Conservation (phyloP, 2,329 filamentous ascomycete species). For the Sporothrix pallida region DNA sequence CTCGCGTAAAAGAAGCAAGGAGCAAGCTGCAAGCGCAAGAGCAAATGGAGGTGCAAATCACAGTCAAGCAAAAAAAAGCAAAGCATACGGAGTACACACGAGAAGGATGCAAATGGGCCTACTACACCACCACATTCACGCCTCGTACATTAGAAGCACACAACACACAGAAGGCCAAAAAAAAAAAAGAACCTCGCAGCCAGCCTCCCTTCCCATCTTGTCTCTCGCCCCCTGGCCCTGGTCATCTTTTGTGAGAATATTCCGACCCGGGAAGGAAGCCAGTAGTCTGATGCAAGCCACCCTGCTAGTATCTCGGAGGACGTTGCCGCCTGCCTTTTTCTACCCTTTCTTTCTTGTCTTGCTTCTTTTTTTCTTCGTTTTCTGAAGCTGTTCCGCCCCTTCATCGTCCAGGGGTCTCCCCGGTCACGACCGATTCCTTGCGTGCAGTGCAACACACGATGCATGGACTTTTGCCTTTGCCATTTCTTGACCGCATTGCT, state of each 20-base stretch:
- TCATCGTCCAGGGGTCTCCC: background rate
- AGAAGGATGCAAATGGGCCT: background rate
- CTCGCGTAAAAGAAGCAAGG: background rate
- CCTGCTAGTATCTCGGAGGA: conserved; percentile 9
- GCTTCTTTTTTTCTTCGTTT: background rate
- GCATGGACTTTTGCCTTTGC: background rate
- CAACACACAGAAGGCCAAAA: background rate
- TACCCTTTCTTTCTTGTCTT: background rate
- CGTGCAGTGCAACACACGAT: background rate
- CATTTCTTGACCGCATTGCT: background rate
- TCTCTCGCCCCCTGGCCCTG: conserved; percentile 1
- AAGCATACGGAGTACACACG: background rate
- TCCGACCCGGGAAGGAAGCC: conserved; percentile 15
- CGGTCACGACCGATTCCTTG: background rate
- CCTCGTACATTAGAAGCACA: background rate
- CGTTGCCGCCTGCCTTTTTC: background rate
- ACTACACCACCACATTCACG: too few species aligned
- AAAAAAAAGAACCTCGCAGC: conserved; percentile 11
- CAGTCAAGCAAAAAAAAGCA: background rate
- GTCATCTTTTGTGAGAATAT: conserved; percentile 1
- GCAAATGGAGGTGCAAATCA: background rate
- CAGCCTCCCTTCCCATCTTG: background rate
- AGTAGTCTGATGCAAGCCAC: conserved; percentile 23
- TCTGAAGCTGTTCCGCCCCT: background rate
- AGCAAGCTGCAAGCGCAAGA: background rate